These are phyloP conservation scores for Pseudocercospora pini-densiflorae DNA, from an alignment of 2,329 filamentous ascomycete genomes.

Conservation along the genomic window DNA sequence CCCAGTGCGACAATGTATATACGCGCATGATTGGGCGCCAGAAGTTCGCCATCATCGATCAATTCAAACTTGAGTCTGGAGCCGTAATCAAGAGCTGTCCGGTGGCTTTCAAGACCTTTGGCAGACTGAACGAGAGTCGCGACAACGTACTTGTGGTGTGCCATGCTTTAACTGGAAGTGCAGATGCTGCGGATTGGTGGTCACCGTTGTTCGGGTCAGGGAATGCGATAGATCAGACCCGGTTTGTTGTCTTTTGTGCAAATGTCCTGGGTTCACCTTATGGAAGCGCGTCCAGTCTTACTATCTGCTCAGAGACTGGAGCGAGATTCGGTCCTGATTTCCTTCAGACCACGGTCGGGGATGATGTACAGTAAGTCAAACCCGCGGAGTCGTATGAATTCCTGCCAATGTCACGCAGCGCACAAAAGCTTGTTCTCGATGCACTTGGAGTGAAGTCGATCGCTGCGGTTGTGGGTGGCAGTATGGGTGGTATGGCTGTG, in stretches of 20 bases:
- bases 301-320: neutral
- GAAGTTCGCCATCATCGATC: slow-evolving; percentile 2
- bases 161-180: slow-evolving; percentile 2
- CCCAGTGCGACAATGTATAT: neutral
- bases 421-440: neutral
- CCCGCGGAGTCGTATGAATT: neutral
- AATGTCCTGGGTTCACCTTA: neutral
- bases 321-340: neutral
- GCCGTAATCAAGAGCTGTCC: neutral
- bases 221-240: neutral
- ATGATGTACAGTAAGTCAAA: neutral
- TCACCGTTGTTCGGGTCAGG: neutral
- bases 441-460: neutral
- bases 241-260: neutral
- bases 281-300: neutral
- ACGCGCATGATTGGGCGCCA: neutral
- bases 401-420: slow-evolving; percentile 1
- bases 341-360: neutral
- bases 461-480: neutral
- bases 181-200: slow-evolving; percentile 2
- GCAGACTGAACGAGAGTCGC: neutral
- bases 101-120: neutral
- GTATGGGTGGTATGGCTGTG: neutral
- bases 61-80: neutral
- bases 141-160: neutral